phyloP scores from a whole-genome alignment of 768 basidiomycete genomes.

The Phaeolepiota aurea region DNA sequence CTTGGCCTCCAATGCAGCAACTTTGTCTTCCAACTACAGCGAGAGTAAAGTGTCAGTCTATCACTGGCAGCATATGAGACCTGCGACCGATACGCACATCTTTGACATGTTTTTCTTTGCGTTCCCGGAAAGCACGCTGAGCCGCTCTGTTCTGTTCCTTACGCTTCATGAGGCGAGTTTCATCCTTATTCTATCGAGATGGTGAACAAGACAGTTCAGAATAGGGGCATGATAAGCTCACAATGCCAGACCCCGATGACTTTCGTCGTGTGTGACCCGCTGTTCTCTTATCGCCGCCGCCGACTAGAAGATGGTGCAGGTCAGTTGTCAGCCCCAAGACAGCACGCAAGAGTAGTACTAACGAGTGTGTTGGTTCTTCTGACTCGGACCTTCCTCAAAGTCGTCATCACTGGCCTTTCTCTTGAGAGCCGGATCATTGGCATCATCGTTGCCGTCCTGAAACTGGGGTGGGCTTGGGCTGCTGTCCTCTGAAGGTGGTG shows the following conservation, averaged over 20 bases:
- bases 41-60: no score
- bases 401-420: constrained; percentile 69
- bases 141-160: constrained; percentile 98
- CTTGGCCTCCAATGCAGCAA: constrained; percentile 79
- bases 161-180: constrained; percentile 70
- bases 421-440: constrained; percentile 49
- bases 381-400: constrained; percentile 54
- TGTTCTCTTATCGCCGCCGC: not conserved
- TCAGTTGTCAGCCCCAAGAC: not conserved
- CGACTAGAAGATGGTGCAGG: not conserved
- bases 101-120: constrained; percentile 96
- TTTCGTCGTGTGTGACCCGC: constrained; percentile 21
- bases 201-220: constrained; percentile 1
- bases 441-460: constrained; percentile 27
- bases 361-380: constrained; percentile 63
- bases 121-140: constrained; percentile 93
- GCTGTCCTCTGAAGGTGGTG: constrained; percentile 67
- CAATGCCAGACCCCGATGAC: constrained; percentile 19
- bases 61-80: constrained; percentile 4
- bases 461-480: constrained; percentile 68
- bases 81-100: constrained; percentile 54
- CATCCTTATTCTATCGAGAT: constrained; percentile 46
- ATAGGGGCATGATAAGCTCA: constrained; percentile 11
- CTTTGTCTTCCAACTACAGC: constrained; percentile 82
- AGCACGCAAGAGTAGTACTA: constrained; percentile 13